Evolutionary conservation across 2,329 filamentous ascomycete species (phyloP), one percentile per base, ranked within the genome.

Genomic region (Arthrobotrys conoides): DNA sequence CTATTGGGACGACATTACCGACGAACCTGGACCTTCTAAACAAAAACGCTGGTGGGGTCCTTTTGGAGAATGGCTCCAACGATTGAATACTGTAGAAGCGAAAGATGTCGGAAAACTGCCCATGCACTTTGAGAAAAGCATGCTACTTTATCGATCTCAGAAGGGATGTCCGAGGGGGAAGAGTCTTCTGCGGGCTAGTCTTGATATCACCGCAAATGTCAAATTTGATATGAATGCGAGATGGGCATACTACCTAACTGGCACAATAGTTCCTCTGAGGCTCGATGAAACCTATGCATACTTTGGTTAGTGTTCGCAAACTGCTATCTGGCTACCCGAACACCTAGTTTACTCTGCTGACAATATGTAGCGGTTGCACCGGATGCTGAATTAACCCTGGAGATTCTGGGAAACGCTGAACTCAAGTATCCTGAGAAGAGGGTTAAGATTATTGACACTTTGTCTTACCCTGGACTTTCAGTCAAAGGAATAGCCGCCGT

Each of bases 1-100:
- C 4, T 86, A 86, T 81, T 86, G 84, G 85, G 80, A 84, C 30
- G 79, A 67, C 0, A 77, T 82, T 24, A 80, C 82, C 6, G 73
- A 80, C 22, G 80, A 69, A n/a, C 69, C 83, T 1, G 82, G 30
- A 22, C 33, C 18, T 16, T 41, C 18, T 12, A 63, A 63, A 27
- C 1, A 46, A 22, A 41, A 46, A 14, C 22, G 65, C 3, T 61
- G 49, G 65, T 61, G 46, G 24, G 65, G 65, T 14, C 14, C 65
- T 10, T 69, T 61, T 22, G 27, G 41, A 22, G 27, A 36, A 38
- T 69, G 65, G 65, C 27, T 69, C 18, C 20, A 36, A 10, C 30
- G 46, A 48, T 6, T 51, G 8, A 48, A 51, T 38, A 38, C 36
- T 38, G 36, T 38, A 8, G 36, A 38, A 38, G 36, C 4, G 36